These are phyloP conservation scores for Scheffersomyces lignicola DNA, from an alignment of 1,139 yeast genomes.

Conservation along the genomic window DNA sequence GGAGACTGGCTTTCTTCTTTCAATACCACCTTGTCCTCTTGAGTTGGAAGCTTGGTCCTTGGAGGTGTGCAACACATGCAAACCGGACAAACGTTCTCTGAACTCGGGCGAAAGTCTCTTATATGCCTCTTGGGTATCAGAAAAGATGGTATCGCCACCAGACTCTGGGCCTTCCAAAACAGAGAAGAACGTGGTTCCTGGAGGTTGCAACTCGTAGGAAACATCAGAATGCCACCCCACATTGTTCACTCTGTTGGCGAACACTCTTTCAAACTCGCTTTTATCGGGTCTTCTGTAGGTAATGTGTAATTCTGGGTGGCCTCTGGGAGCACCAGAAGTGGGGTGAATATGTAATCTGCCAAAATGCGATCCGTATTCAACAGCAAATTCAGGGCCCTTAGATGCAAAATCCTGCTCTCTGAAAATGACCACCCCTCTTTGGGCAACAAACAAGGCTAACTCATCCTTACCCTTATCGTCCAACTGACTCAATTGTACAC, in stretches of 20 bases:
- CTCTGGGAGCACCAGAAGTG: constrained; percentile 25
- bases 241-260: constrained; percentile 17
- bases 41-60: constrained; percentile 61
- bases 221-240: constrained; percentile 33
- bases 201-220: constrained; percentile 31
- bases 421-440: constrained; percentile 31
- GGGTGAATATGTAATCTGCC: constrained; percentile 37
- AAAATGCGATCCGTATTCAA: constrained; percentile 28
- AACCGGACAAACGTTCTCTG: constrained; percentile 26
- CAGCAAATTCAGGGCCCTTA: constrained; percentile 29
- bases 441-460: constrained; percentile 31
- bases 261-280: constrained; percentile 19
- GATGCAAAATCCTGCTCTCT: constrained; percentile 33
- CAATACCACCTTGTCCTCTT: constrained; percentile 38
- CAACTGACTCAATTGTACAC: constrained; percentile 32
- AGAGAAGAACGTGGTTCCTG: constrained; percentile 30
- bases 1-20: constrained; percentile 43
- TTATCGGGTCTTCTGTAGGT: constrained; percentile 32
- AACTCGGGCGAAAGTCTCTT: constrained; percentile 30
- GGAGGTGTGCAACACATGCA: constrained; percentile 61
- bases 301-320: constrained; percentile 29
- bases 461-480: constrained; percentile 33
- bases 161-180: constrained; percentile 32
- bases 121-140: constrained; percentile 33
- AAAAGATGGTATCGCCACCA: constrained; percentile 36